Evolutionary conservation across 2,329 filamentous ascomycete genomes (phyloP).

Genomic region (Iodosphaeria phyllophila): DNA sequence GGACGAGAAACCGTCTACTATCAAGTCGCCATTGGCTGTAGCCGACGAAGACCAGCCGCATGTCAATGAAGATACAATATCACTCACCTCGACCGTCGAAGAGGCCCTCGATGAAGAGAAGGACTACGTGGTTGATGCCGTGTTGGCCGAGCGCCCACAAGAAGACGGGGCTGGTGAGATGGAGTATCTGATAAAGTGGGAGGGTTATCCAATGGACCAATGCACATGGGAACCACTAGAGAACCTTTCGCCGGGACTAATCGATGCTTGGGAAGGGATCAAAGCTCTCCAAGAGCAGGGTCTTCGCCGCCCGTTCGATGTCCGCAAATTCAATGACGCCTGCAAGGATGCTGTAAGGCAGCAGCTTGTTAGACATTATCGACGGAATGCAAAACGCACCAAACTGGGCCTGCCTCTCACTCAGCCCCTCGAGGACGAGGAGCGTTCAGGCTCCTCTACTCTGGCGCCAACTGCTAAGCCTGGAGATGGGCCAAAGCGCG

Average conservation of each 20-base stretch:
- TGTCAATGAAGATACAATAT: slow-evolving; percentile 31
- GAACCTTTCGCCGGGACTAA: slow-evolving; percentile 20
- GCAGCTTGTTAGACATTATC: slow-evolving; percentile 19
- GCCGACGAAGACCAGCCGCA: slow-evolving; percentile 3
- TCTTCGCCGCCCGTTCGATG: slow-evolving; percentile 16
- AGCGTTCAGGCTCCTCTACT: no score
- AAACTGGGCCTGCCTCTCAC: slow-evolving; percentile 16
- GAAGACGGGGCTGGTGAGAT: slow-evolving; percentile 6
- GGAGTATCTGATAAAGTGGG: slow-evolving; percentile 46
- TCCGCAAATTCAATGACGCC: slow-evolving; percentile 19
- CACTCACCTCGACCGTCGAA: slow-evolving; percentile 31
- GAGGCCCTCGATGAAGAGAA: slow-evolving; percentile 17
- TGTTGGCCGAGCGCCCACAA: slow-evolving; percentile 26
- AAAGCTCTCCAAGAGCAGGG: slow-evolving; percentile 17
- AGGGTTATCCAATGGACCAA: slow-evolving; percentile 33
- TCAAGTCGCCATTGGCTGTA: slow-evolving; percentile 2
- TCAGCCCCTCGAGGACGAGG: slow-evolving; percentile 5
- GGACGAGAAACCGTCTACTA: no score
- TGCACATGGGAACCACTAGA: slow-evolving; percentile 35
- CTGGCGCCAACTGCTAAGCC: no score
- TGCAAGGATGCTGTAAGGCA: slow-evolving; percentile 7
- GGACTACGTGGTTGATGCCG: slow-evolving; percentile 33
- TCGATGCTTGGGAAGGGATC: slow-evolving; percentile 22
- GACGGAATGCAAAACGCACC: slow-evolving; percentile 24
- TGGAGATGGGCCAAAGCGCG: no score